These are phyloP conservation scores for Trichoderma sp. DNA, from an alignment of 2,329 filamentous ascomycete species.

Conservation along the genomic window DNA sequence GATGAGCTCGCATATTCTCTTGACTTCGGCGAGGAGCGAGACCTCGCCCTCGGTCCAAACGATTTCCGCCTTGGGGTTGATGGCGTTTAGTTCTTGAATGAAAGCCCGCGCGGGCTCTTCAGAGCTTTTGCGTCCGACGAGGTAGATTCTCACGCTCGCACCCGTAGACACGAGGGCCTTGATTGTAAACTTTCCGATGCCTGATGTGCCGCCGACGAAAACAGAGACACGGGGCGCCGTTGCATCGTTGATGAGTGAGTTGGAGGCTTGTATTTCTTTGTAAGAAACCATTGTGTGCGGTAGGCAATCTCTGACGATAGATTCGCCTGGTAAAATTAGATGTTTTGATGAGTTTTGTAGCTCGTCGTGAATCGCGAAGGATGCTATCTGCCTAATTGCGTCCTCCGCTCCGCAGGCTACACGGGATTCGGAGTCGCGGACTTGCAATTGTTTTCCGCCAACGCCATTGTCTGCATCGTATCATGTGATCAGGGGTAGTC, in stretches of 20 bases:
- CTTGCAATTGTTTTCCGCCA: not conserved
- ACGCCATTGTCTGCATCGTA: not conserved
- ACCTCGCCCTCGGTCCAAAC: not conserved
- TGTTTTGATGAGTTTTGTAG: not conserved
- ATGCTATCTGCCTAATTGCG: not conserved
- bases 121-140: not conserved
- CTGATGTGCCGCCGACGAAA: not conserved
- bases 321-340: not conserved
- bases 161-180: not conserved
- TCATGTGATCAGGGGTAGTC: not conserved
- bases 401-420: not conserved
- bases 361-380: not conserved
- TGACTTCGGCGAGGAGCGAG: not conserved
- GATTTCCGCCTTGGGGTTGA: not conserved
- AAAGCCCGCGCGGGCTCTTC: not conserved
- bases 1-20: not conserved
- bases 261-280: not conserved
- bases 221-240: not conserved
- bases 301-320: rapidly evolving
- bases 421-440: not conserved
- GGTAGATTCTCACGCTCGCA: not conserved
- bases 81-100: not conserved
- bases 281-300: not conserved
- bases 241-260: slow-evolving; percentile 1
- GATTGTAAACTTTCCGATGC: not conserved